These are phyloP conservation scores for Penicillium sclerotigenum DNA, from an alignment of 2,329 filamentous ascomycete species.

Conservation along the genomic window DNA sequence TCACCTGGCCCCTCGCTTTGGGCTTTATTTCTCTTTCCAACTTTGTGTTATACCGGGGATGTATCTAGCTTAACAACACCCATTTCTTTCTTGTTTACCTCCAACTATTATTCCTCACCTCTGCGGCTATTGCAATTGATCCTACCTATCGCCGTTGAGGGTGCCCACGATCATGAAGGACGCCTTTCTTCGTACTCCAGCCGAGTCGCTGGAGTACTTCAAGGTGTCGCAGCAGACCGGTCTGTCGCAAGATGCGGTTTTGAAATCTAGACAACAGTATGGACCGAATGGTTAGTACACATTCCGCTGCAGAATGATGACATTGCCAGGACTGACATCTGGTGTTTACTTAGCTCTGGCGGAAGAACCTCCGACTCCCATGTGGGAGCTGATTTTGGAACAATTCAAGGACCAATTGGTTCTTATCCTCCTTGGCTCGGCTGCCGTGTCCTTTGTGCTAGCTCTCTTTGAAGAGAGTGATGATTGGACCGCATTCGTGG, in stretches of 20 bases:
- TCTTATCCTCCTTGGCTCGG: conserved; percentile 87
- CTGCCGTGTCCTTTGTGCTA: conserved; percentile 87
- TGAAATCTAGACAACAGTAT: conserved; percentile 46
- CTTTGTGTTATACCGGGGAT: conserved; percentile 18
- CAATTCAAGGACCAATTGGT: conserved; percentile 99
- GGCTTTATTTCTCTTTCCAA: conserved; percentile 10
- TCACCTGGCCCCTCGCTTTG: conserved; percentile 7
- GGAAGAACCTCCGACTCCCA: conserved; percentile 90
- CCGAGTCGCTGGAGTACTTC: conserved; percentile 53
- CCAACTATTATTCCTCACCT: conserved; percentile 17
- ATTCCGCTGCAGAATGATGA: background rate
- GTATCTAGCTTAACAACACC: conserved; percentile 15
- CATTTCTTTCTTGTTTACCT: conserved; percentile 13
- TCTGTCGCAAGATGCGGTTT: conserved; percentile 50
- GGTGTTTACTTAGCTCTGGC: conserved; percentile 55
- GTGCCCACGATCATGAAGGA: conserved; percentile 48
- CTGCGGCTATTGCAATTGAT: conserved; percentile 9
- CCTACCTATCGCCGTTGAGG: conserved; percentile 6
- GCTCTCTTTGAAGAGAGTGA: conserved; percentile 90
- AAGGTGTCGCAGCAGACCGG: conserved; percentile 51
- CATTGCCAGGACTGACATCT: conserved; percentile 16
- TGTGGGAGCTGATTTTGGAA: conserved; percentile 95
- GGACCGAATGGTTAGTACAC: conserved; percentile 54
- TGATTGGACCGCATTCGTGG: conserved; percentile 96
- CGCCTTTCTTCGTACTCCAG: conserved; percentile 49